These are phyloP conservation scores for Pelagophyceae sp. DNA, from an alignment of 352 stramenopile genomes.

Conservation along the genomic window DNA sequence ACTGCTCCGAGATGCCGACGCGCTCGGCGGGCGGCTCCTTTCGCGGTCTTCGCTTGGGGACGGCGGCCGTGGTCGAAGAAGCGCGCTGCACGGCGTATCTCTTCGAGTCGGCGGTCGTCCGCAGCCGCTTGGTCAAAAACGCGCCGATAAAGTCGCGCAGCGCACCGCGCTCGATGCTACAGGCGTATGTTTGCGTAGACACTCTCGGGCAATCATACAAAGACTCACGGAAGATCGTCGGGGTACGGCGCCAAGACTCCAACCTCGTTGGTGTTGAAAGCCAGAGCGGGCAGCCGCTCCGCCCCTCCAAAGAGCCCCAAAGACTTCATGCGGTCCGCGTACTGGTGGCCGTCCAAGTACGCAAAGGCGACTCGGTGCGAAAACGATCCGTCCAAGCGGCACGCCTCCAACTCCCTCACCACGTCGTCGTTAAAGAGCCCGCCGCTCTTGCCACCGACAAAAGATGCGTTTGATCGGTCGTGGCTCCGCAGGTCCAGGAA, in stretches of 20 bases:
- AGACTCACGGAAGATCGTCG: slow-evolving; percentile 32
- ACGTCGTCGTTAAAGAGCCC: slow-evolving; percentile 34
- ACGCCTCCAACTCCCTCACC: slow-evolving; percentile 30
- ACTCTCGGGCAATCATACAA: too few species aligned
- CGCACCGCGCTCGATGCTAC: slow-evolving; percentile 36
- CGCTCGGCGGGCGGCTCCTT: slow-evolving; percentile 19
- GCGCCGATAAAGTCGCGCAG: slow-evolving; percentile 31
- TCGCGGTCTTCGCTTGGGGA: slow-evolving; percentile 19
- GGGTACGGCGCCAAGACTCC: slow-evolving; percentile 33
- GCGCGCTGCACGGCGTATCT: neutral
- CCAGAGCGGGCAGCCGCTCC: slow-evolving; percentile 32
- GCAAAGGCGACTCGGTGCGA: slow-evolving; percentile 28
- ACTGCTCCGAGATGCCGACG: slow-evolving; percentile 36
- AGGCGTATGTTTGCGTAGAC: too few species aligned
- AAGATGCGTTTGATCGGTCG: neutral
- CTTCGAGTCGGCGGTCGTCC: neutral
- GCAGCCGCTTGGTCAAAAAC: slow-evolving; percentile 32
- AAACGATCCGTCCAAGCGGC: slow-evolving; percentile 18
- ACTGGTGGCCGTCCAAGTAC: slow-evolving; percentile 32
- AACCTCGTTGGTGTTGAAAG: slow-evolving; percentile 32
- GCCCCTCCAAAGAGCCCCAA: slow-evolving; percentile 35
- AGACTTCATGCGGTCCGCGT: slow-evolving; percentile 38
- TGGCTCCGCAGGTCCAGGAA: slow-evolving; percentile 35
- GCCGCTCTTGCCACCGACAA: slow-evolving; percentile 22
- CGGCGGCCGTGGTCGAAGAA: slow-evolving; percentile 27